Percentiles rank a stretch among this genome's conserved stretches.
Evolutionary conservation across 176 grass and related monocot species (phyloP).

Genomic region (Aegilops longissima): DNA sequence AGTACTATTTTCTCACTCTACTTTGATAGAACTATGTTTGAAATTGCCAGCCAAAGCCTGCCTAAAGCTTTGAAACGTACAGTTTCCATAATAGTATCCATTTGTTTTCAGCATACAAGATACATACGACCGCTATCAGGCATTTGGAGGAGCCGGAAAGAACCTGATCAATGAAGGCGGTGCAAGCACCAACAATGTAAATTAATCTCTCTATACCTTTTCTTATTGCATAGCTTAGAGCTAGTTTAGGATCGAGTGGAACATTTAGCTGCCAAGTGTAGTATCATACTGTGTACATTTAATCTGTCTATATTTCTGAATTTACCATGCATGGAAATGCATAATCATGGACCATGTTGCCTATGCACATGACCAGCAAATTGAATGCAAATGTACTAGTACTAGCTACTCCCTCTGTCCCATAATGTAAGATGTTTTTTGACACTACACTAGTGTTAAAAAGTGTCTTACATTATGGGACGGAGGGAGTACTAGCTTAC

Average conservation of each 20-base stretch:
- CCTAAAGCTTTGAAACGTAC: neutral
- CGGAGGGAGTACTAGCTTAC: neutral
- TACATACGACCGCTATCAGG: constrained; percentile 41
- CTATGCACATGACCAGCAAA: neutral
- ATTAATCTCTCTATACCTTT: neutral
- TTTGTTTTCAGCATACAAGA: constrained; percentile 43
- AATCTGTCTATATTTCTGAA: neutral
- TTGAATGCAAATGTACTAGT: too few species aligned
- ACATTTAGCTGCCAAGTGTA: neutral
- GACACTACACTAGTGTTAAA: too few species aligned
- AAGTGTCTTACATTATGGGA: too few species aligned
- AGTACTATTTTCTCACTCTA: too few species aligned
- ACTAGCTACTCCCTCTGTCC: too few species aligned
- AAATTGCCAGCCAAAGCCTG: neutral
- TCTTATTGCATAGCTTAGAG: neutral
- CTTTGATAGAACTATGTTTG: neutral
- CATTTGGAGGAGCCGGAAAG: constrained; percentile 19
- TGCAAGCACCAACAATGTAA: constrained; percentile 27
- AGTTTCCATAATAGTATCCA: neutral
- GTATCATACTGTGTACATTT: neutral
- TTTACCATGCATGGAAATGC: neutral
- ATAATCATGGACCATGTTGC: neutral
- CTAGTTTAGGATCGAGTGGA: neutral
- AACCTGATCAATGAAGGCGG: constrained; percentile 8
- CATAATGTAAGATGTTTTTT: too few species aligned